Conservation (phyloP, 305 asterid species). For the Fraxinus sp. region DNA sequence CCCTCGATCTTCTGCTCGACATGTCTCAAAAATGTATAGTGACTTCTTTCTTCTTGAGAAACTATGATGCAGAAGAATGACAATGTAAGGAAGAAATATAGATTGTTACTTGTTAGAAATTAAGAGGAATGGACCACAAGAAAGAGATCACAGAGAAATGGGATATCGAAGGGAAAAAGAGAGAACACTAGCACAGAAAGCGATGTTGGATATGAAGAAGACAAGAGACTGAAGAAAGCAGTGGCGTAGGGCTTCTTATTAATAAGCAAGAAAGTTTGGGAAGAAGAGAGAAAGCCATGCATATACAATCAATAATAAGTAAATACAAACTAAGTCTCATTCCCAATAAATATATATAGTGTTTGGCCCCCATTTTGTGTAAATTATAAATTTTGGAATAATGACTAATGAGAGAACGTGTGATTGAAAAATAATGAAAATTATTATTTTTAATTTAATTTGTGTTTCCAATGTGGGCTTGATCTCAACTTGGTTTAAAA, state of each 20-base stretch:
- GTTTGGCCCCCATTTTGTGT: no score
- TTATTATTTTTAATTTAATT: not conserved
- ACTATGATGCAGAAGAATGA: slow-evolving; percentile 16
- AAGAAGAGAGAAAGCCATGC: not conserved
- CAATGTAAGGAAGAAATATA: slow-evolving; percentile 22
- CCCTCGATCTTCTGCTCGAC: slow-evolving; percentile 88
- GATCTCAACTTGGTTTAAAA: slow-evolving; percentile 30
- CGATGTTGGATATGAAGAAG: slow-evolving; percentile 59
- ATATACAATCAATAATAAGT: not conserved
- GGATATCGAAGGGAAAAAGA: slow-evolving; percentile 17
- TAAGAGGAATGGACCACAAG: slow-evolving; percentile 50
- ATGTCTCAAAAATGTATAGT: slow-evolving; percentile 22
- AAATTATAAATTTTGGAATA: no score
- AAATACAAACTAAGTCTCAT: not conserved
- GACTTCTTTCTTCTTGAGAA: not conserved
- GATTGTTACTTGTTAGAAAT: slow-evolving; percentile 30
- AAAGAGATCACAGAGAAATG: slow-evolving; percentile 20
- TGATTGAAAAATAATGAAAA: no score
- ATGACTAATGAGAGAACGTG: no score
- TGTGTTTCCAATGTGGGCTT: slow-evolving; percentile 20
- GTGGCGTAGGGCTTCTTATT: slow-evolving; percentile 30
- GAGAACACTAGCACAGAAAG: slow-evolving; percentile 34
- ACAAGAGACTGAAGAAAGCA: slow-evolving; percentile 32
- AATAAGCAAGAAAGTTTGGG: slow-evolving; percentile 15
- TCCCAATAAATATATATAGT: not conserved